These are phyloP conservation scores for Tolypocladium amazonense DNA, from an alignment of 2,329 filamentous ascomycete species.

Conservation along the genomic window DNA sequence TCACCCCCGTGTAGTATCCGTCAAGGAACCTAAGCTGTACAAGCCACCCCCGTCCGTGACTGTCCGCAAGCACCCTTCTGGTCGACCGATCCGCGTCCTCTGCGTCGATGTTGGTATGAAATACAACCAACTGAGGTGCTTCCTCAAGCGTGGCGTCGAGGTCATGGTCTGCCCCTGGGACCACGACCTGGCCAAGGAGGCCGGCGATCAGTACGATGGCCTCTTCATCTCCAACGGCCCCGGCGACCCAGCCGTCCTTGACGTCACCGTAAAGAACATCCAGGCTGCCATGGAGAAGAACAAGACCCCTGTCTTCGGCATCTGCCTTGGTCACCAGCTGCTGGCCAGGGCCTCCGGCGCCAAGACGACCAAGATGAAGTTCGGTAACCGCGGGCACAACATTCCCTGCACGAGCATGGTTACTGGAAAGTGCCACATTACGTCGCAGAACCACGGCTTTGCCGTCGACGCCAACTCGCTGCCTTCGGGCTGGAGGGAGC, in stretches of 20 bases:
- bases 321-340: conserved; percentile 90
- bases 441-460: conserved; percentile 96
- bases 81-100: conserved; percentile 74
- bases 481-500: conserved; percentile 73
- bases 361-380: conserved; percentile 91
- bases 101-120: conserved; percentile 97
- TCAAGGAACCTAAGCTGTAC: conserved; percentile 77
- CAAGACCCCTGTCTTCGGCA: conserved; percentile 84
- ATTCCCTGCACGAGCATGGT: conserved; percentile 95
- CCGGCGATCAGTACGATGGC: conserved; percentile 81
- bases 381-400: conserved; percentile 96
- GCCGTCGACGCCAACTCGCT: conserved; percentile 77
- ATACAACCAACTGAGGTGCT: conserved; percentile 93
- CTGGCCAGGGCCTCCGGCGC: conserved; percentile 82
- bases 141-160: conserved; percentile 83
- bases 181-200: conserved; percentile 72
- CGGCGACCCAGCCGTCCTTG: conserved; percentile 83
- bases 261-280: conserved; percentile 71
- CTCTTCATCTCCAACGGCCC: conserved; percentile 97
- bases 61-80: conserved; percentile 77
- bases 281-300: conserved; percentile 65
- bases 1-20: conserved; percentile 57
- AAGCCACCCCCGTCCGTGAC: conserved; percentile 60
- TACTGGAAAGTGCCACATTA: conserved; percentile 96
- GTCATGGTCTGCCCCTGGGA: conserved; percentile 94